Conservation (phyloP, 345 rosid species). For the Linum lewisii region DNA sequence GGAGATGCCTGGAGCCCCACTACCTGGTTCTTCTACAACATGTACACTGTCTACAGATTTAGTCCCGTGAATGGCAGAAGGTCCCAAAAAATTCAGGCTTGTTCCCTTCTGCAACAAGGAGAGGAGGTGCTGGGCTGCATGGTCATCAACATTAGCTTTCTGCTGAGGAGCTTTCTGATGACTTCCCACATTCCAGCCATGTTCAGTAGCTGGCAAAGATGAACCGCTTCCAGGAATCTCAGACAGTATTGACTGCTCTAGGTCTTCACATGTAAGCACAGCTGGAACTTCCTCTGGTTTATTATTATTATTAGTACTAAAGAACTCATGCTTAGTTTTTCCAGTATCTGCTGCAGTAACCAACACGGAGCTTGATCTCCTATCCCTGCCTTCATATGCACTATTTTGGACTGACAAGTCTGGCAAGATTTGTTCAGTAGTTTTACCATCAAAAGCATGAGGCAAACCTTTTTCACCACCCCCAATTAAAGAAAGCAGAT, state of each 20-base stretch:
- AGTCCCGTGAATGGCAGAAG: conserved; percentile 25
- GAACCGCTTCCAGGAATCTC: conserved; percentile 41
- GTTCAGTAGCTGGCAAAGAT: conserved; percentile 27
- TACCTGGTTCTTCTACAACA: conserved; percentile 16
- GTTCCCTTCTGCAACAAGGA: conserved; percentile 62
- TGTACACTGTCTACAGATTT: conserved; percentile 14
- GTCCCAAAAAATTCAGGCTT: conserved; percentile 20
- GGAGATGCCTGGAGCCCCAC: conserved; percentile 19
- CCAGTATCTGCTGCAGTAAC: conserved; percentile 21
- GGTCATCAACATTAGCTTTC: conserved; percentile 39
- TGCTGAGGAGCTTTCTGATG: conserved; percentile 30
- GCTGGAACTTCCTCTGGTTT: conserved; percentile 40
- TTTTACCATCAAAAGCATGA: conserved; percentile 27
- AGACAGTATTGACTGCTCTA: conserved; percentile 83
- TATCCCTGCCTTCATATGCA: conserved; percentile 23
- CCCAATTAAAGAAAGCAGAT: conserved; percentile 69
- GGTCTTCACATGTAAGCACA: conserved; percentile 97
- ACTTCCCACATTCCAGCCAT: conserved; percentile 24
- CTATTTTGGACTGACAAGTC: conserved; percentile 32
- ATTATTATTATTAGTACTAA: background rate
- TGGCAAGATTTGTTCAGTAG: conserved; percentile 18
- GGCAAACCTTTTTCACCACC: conserved; percentile 55
- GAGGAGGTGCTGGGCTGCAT: conserved; percentile 84
- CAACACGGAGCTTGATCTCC: conserved; percentile 13
- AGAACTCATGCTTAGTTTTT: conserved; percentile 22